Base-by-base conservation (phyloP, 2,329 filamentous ascomycete genomes). In the Fusarium albidum region DNA sequence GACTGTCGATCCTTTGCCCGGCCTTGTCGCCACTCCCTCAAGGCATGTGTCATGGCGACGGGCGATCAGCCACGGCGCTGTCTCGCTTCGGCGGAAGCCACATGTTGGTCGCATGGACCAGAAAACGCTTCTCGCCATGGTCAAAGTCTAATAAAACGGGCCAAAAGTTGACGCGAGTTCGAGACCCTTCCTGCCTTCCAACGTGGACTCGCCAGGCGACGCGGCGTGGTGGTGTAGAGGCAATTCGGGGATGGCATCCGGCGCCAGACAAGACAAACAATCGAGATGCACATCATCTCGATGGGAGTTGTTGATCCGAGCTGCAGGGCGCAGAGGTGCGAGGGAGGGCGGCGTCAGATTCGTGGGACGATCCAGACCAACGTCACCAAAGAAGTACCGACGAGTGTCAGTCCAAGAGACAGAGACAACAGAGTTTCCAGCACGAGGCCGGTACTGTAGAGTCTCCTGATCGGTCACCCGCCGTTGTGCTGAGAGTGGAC, bases 91-190 rank as follows among this genome's bases (percentile, higher is more conserved):
- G 37, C n/a, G 46, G 27, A 42, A 43, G 47, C 54, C 54, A 63
- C 59, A 61, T 61, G 57, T 56, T 61, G 55, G 49, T 59, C 52
- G 55, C 55, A 57, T 59, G 53, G 57, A 46, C 59, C 43, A 27
- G 37, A 27, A 52, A 66, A 66, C 49, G 59, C 55, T 52, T 52
- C 41, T 60, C 59, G 52, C 59, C 61, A 52, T 66, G 41, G 59
- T 46, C 29, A 47, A 52, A 66, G 61, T 58, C 55, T 62, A 66
- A 56, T 62, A 66, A 56, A 21, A 38, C 40, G 48, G 38, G 33
- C 32, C 44, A 38, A 33, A 33, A 13, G 26, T 14, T 38, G 14
- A 25, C 27, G 15, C 40, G 26, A 51, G 58, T 64, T 21, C 60
- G 52, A 57, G 55, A 53, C 52, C 55, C 47, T n/a, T n/a, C n/a